Evolutionary conservation across 257 asterid species (phyloP), one percentile per base, ranked within the genome.

Genomic region (Solanum tarijense): DNA sequence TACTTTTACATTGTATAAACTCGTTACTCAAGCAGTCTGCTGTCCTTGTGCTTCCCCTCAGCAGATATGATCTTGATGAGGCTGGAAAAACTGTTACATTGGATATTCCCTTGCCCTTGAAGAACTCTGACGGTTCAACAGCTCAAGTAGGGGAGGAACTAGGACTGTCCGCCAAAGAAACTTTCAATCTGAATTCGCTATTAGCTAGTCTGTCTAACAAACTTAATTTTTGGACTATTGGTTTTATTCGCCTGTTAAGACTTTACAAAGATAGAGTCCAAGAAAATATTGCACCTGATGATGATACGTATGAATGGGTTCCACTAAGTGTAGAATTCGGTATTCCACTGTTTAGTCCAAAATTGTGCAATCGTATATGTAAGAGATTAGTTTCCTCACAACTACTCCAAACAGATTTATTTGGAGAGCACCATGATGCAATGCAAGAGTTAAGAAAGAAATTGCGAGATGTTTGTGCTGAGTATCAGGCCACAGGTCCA

Each of bases 61-160:
- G 98, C 91, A 93, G 90, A 88, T 85, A 94, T 87, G 99, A 97
- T 91, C 99, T 97, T 84, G 95, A 97, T 86, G 94, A 93, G 85
- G 87, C 86, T 76, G 98, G 98, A 68, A 93, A 93, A 79, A 90
- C 88, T 66, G 91, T 95, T 39, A 97, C 98, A 79, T 89, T 96
- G 87, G 99, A 97, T 92, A 93, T 97, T 90, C 99, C 99, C 10
- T 90, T 97, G 91, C 99, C 99, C 82, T 89, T 96, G 94, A 94
- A 94, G 88, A 97, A 96, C 89, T 92, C 94, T 88, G 98, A 97
- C 88, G 98, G 99, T 88, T 97, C 99, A 87, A 88, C 92, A 89
- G 98, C 98, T 79, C 84, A 93, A 79, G 90, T 96, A 79, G 97
- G 94, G 66, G 96, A 96, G 91, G 99, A 96, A 90, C 94, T 96